Base-by-base conservation (phyloP, 257 asterid species). In the Schizonepeta tenuifolia region DNA sequence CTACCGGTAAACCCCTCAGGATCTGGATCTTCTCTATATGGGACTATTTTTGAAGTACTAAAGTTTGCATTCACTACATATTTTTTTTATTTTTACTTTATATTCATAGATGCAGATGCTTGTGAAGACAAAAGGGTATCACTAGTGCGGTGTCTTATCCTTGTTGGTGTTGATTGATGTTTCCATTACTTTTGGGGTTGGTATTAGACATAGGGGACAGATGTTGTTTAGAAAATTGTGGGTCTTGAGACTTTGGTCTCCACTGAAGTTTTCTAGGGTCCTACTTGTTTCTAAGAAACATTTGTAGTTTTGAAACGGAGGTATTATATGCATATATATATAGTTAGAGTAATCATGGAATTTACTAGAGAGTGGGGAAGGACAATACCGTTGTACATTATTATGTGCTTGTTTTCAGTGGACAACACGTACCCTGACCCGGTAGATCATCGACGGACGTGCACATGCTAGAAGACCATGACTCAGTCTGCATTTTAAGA, bases 1-100 rank as follows among this genome's bases (percentile, higher is more conserved):
- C 49, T 61, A 57, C 69, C 57, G 71, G 71, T 80, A 71, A 77
- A 76, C 70, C 72, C 73, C n/a, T 60, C 57, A 26, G 60, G 18
- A 51, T 35, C 66, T 74, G 76, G 73, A 64, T 70, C 70, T 47
- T 54, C 75, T 70, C 62, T 54, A 57, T 53, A 65, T 57, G 76
- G 51, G 60, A 63, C 71, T 63, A 76, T 66, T 67, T 66, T 58
- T 20, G 40, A 15, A 61, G 67, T 66, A 56, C 64, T 80, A 61
- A 38, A 62, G 59, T 72, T 73, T 71, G 77, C 56, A 69, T 55
- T 49, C 31, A 11, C 61, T 74, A 65, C 72, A 73, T 62, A 67
- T 24, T 71, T 9, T 66, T 66, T 60, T 66, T 62, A 17, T 14
- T 60, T 17, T 54, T 28, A 35, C 41, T 21, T 60, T 17, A 44